Conservation (phyloP, 140 eudicot genomes). For the Cichorium intybus region DNA sequence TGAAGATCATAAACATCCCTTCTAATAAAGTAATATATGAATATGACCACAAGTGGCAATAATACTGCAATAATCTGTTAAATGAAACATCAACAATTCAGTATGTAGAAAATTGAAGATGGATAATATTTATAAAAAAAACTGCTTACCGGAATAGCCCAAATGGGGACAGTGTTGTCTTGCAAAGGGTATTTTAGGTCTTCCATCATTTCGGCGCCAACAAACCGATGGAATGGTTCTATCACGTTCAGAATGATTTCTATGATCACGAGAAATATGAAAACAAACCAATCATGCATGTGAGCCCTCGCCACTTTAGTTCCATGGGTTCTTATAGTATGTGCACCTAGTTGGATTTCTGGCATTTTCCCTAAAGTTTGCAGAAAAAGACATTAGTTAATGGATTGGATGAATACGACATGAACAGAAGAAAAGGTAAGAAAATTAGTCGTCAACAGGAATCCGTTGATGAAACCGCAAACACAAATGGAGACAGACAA, state of each 20-base stretch:
- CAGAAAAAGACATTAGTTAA: conserved; percentile 9
- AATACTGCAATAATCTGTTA: conserved; percentile 64
- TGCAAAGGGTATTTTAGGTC: conserved; percentile 82
- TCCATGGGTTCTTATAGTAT: conserved; percentile 81
- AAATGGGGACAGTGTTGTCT: conserved; percentile 75
- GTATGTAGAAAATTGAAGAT: background rate
- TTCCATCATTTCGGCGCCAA: conserved; percentile 78
- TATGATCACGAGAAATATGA: conserved; percentile 59
- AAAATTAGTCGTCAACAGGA: background rate
- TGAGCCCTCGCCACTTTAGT: conserved; percentile 63
- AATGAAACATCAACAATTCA: conserved; percentile 7
- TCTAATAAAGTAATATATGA: conserved; percentile 62
- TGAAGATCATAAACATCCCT: conserved; percentile 84
- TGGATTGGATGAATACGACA: background rate
- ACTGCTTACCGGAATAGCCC: conserved; percentile 83
- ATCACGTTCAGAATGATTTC: conserved; percentile 66
- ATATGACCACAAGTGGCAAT: conserved; percentile 61
- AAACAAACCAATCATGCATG: conserved; percentile 87
- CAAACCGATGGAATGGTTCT: conserved; percentile 90
- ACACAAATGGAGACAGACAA: background rate
- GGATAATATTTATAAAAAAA: background rate
- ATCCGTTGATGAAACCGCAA: conserved; percentile 1
- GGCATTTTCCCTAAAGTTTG: conserved; percentile 58
- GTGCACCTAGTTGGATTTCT: conserved; percentile 76
- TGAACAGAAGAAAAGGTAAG: background rate